A percentile compares a stretch with the other conserved stretches of the same genome.
Conservation (phyloP, 2,329 filamentous ascomycete species). For the Leptographium wingfieldii region DNA sequence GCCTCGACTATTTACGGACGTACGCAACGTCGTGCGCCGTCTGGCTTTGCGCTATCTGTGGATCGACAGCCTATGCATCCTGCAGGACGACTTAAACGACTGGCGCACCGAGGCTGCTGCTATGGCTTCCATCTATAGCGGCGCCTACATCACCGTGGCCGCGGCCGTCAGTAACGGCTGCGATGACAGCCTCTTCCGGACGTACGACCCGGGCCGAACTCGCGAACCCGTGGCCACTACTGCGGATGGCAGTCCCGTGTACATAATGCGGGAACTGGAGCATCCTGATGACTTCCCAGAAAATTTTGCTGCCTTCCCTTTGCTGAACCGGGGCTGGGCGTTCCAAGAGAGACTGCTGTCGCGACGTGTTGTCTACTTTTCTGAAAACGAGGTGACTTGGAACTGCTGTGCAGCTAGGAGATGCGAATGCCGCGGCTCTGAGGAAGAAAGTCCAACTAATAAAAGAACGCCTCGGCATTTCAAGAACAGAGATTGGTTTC, state of each 20-base stretch:
- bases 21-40: background rate
- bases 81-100: background rate
- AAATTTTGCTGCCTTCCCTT: background rate
- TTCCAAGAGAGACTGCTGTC: background rate
- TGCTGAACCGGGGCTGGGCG: background rate
- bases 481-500: too few species aligned
- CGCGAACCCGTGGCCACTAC: background rate
- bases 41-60: background rate
- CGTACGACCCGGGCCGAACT: background rate
- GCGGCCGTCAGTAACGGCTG: background rate
- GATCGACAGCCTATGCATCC: background rate
- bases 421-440: too few species aligned
- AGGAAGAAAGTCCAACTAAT: too few species aligned
- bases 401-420: background rate
- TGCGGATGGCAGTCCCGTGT: background rate
- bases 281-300: background rate
- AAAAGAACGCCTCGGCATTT: too few species aligned
- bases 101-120: background rate
- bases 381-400: background rate
- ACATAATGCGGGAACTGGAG: background rate
- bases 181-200: background rate
- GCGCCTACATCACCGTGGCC: background rate
- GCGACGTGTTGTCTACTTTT: background rate
- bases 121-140: background rate
- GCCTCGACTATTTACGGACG: background rate